Evolutionary conservation across 371 early-diverging fungal species (phyloP), one percentile per base, ranked within the genome.

Genomic region (Mortierella sp.): DNA sequence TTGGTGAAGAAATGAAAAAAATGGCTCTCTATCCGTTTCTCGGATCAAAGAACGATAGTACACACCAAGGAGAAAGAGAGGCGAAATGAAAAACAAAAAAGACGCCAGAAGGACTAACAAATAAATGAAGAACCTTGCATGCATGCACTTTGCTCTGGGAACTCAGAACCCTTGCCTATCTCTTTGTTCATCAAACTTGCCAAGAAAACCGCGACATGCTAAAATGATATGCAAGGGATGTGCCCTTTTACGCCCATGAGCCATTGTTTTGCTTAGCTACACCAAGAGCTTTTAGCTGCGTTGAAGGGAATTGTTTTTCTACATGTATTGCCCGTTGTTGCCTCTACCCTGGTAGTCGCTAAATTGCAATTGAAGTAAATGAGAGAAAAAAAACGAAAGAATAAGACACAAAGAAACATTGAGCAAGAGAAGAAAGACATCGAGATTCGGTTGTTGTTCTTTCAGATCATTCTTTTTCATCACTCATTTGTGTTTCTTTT

Each of bases 381-480:
- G 19, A 16, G 21, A 64, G 34, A 37, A 21, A 37, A 37, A 64
- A 2, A 4, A 34, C 34, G 21, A 24, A 55, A 26, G 26, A 61
- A 61, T 2, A 21, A 64, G 37, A 37, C 19, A 64, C 21, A 40
- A 64, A 61, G 10, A 31, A 61, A 31, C 14, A 28, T 26, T 16
- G 19, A 50, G 43, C 43, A 50, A 50, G n/a, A 14, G 55, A 14
- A 57, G 16, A 50, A 50, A 50, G 13, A 50, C 43, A 72, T 31
- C 61, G 19, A 61, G 61, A 19, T 44, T 71, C 31, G 11, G 69
- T 51, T 37, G 51, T 51, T 72, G 37, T 72, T 37, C 21, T 48
- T n/a, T 44, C 71, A 71, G 48, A 71, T 71, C 71, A 14, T 50
- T 71, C 72, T 71, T 21, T 48, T 48, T 34, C 46, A 10, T 50